phyloP scores from a whole-genome alignment of 441 rosid genomes.

The Pelargonium cotyledonis region DNA sequence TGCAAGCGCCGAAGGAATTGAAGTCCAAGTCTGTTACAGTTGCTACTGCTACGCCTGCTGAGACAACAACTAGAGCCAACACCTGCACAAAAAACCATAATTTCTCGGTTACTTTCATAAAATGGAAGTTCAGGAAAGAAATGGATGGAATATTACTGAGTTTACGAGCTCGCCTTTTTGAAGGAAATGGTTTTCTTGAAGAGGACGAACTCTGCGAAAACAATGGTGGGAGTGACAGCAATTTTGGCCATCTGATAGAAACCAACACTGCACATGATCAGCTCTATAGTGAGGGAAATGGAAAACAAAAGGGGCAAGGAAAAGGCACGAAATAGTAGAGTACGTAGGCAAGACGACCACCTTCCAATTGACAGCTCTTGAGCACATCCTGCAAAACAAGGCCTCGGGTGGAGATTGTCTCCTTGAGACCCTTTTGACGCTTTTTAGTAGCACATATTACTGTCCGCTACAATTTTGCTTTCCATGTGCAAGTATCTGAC shows the following conservation, averaged over 20 bases:
- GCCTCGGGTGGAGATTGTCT: too few species aligned
- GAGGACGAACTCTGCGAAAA: conserved; percentile 21
- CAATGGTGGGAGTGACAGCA: conserved; percentile 30
- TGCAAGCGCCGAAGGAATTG: conserved; percentile 24
- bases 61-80: conserved; percentile 20
- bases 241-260: conserved; percentile 32
- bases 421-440: too few species aligned
- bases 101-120: too few species aligned
- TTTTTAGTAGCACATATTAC: too few species aligned
- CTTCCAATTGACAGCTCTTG: too few species aligned
- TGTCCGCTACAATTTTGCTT: too few species aligned
- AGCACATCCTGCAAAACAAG: too few species aligned
- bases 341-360: too few species aligned
- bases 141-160: too few species aligned
- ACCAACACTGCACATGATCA: conserved; percentile 22
- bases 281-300: background rate
- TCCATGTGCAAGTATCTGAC: too few species aligned
- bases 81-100: conserved; percentile 15
- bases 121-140: too few species aligned
- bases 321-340: background rate
- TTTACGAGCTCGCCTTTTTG: conserved; percentile 15
- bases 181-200: conserved; percentile 18
- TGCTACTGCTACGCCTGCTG: conserved; percentile 26
- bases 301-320: background rate
- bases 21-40: conserved; percentile 27